Evolutionary conservation across 495 filamentous ascomycete genomes (phyloP).

Genomic region (Hypoxylon fuscum): DNA sequence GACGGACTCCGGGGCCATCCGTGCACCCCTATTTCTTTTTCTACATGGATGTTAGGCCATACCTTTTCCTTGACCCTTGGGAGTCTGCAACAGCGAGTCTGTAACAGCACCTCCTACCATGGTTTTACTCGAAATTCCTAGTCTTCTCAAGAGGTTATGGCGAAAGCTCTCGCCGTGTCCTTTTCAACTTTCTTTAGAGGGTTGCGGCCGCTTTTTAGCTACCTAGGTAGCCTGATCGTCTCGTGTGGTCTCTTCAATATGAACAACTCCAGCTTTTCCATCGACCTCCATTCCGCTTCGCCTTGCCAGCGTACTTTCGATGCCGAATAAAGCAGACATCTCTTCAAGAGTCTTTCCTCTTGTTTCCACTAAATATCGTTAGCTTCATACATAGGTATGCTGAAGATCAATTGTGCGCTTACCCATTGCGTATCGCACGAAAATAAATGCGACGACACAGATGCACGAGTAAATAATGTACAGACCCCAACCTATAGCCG

Average conservation of each 20-base stretch:
- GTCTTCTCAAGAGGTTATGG: too few species aligned
- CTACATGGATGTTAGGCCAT: too few species aligned
- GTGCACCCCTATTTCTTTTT: too few species aligned
- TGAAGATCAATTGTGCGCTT: background rate
- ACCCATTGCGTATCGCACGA: constrained; percentile 36
- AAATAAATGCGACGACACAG: constrained; percentile 33
- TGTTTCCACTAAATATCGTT: constrained; percentile 26
- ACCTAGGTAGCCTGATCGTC: background rate
- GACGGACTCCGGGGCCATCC: too few species aligned
- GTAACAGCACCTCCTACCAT: too few species aligned
- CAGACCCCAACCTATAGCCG: constrained; percentile 34
- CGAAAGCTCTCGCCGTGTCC: too few species aligned
- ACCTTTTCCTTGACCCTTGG: too few species aligned
- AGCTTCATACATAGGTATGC: background rate
- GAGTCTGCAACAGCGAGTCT: too few species aligned
- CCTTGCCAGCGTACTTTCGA: constrained; percentile 27
- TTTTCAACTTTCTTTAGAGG: too few species aligned
- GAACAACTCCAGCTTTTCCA: constrained; percentile 4
- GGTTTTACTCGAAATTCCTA: too few species aligned
- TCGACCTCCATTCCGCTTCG: constrained; percentile 16
- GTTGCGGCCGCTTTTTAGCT: too few species aligned
- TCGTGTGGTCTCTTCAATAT: background rate
- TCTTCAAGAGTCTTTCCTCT: constrained; percentile 31
- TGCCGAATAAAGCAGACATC: constrained; percentile 32
- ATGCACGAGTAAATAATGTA: constrained; percentile 42